These are phyloP conservation scores for Phytophthora podocarpi DNA, from an alignment of 352 stramenopile species.

Conservation along the genomic window DNA sequence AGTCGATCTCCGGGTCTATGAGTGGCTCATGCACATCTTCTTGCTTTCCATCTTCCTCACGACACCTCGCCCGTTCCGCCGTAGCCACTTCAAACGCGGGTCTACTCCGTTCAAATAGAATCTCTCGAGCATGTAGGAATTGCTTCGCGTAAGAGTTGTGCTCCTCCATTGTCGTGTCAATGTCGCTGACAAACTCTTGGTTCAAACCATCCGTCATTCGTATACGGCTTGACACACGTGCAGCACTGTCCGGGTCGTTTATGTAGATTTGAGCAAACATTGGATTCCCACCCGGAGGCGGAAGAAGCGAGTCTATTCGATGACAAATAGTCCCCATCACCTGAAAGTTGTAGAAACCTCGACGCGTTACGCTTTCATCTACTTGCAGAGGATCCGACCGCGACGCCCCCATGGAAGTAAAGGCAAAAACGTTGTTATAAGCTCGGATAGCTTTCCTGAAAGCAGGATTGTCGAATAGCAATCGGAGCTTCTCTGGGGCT, in stretches of 20 bases:
- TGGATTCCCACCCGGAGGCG: too few relatives aligned
- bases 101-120: neutral
- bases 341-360: neutral
- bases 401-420: neutral
- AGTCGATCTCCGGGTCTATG: neutral
- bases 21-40: neutral
- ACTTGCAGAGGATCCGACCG: too few relatives aligned
- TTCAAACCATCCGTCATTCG: neutral
- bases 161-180: too few relatives aligned
- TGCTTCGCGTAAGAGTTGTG: constrained; percentile 2
- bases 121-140: neutral
- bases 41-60: neutral
- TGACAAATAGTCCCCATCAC: neutral
- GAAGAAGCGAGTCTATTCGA: too few relatives aligned
- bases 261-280: neutral
- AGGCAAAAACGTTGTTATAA: neutral
- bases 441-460: neutral
- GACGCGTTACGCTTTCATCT: neutral
- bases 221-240: neutral
- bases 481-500: neutral
- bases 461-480: neutral
- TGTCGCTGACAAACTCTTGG: neutral
- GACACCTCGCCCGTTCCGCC: neutral
- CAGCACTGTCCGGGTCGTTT: neutral
- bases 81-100: neutral